Conservation (phyloP, 768 basidiomycete species). For the Hypholoma sublateritium region DNA sequence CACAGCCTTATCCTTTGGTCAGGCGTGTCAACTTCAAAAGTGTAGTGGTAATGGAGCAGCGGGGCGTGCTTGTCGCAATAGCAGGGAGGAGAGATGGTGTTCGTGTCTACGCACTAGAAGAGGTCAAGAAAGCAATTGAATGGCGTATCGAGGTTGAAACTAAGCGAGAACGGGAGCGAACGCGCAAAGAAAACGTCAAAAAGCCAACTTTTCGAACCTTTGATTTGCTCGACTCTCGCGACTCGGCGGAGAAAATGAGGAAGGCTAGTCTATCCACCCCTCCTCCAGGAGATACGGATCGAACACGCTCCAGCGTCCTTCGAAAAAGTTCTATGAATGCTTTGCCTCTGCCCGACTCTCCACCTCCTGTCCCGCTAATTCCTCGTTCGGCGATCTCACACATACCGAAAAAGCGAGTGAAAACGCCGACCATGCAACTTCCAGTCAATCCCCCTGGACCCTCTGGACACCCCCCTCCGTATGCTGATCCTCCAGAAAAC, state of each 20-base stretch:
- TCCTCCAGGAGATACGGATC: slow-evolving; percentile 34
- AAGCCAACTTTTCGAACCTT: slow-evolving; percentile 37
- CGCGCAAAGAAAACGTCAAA: slow-evolving; percentile 67
- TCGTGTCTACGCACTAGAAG: slow-evolving; percentile 85
- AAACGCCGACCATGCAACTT: slow-evolving; percentile 27
- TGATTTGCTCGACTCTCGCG: slow-evolving; percentile 33
- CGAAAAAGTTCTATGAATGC: slow-evolving; percentile 41
- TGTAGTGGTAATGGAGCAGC: slow-evolving; percentile 91
- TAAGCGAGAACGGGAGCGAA: slow-evolving; percentile 70
- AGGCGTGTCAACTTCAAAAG: slow-evolving; percentile 81
- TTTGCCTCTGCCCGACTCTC: slow-evolving; percentile 26
- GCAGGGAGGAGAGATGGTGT: slow-evolving; percentile 86
- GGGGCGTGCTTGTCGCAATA: slow-evolving; percentile 87
- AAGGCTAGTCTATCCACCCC: slow-evolving; percentile 53
- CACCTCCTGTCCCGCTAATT: slow-evolving; percentile 35
- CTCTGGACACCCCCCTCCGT: slow-evolving; percentile 69
- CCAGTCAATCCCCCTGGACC: slow-evolving; percentile 30
- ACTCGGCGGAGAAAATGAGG: slow-evolving; percentile 45
- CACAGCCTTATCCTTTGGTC: slow-evolving; percentile 79
- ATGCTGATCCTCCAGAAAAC: slow-evolving; percentile 36
- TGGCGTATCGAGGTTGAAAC: slow-evolving; percentile 85
- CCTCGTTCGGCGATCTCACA: slow-evolving; percentile 44
- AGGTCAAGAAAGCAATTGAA: slow-evolving; percentile 82
- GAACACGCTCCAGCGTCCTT: slow-evolving; percentile 27
- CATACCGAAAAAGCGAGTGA: slow-evolving; percentile 31